Evolutionary conservation across 495 filamentous ascomycete genomes (phyloP).

Genomic region (Chaetomium cochliodes): DNA sequence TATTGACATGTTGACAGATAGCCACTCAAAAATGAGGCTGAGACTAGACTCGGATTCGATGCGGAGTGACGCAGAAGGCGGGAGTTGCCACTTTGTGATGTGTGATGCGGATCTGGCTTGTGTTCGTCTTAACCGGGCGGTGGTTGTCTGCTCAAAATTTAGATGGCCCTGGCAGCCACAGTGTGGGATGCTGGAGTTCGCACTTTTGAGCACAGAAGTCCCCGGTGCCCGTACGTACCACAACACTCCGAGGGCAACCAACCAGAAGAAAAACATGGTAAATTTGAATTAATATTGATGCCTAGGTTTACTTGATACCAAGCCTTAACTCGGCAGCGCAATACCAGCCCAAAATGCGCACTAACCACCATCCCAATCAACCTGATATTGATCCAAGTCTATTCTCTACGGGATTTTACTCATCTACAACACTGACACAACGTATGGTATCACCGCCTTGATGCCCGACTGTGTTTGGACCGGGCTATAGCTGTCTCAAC

Average conservation of each 20-base stretch:
- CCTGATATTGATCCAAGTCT: not conserved
- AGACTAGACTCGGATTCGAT: not conserved
- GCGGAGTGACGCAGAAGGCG: not conserved
- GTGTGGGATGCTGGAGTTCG: not conserved
- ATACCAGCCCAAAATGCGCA: no score
- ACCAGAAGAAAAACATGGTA: no score
- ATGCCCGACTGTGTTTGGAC: not conserved
- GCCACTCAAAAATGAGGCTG: not conserved
- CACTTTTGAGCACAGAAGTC: slow-evolving; percentile 14
- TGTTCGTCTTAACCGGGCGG: not conserved
- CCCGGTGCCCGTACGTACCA: no score
- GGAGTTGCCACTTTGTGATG: slow-evolving; percentile 7
- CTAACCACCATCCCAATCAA: not conserved
- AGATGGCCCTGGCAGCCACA: not conserved
- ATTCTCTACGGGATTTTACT: not conserved
- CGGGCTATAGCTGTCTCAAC: not conserved
- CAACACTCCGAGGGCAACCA: not conserved
- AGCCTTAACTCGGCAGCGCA: no score
- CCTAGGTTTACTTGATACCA: no score
- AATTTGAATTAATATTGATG: no score
- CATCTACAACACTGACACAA: not conserved
- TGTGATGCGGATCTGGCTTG: slow-evolving; percentile 1
- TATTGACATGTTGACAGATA: slow-evolving; percentile 71
- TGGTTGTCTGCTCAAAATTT: slow-evolving; percentile 1
- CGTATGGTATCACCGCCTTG: not conserved